Conservation (phyloP, 352 stramenopile species). For the Pythium folliculosum region DNA sequence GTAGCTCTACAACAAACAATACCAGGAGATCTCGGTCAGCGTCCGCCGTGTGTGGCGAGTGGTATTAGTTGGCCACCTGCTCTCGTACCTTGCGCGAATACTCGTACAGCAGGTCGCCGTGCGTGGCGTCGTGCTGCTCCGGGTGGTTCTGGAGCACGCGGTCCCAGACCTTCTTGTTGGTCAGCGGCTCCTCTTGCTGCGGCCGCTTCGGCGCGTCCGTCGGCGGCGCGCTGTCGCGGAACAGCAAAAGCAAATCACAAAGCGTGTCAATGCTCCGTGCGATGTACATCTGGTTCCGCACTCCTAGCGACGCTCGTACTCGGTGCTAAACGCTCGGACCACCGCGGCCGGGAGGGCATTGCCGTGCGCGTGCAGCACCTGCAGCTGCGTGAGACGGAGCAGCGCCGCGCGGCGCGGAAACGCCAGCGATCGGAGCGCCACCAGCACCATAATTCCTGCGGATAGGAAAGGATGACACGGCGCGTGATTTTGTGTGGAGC, state of each 20-base stretch:
- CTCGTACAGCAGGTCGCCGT: constrained; percentile 82
- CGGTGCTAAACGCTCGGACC: constrained; percentile 41
- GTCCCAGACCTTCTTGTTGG: constrained; percentile 77
- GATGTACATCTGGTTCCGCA: background rate
- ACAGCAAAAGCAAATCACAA: background rate
- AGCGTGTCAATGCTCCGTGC: constrained; percentile 17
- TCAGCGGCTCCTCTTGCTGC: constrained; percentile 47
- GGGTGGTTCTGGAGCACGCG: constrained; percentile 59
- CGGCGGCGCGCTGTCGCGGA: background rate
- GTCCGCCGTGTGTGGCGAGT: background rate
- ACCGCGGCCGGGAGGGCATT: constrained; percentile 7
- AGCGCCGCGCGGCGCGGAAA: constrained; percentile 20
- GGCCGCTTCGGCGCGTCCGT: constrained; percentile 19
- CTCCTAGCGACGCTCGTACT: constrained; percentile 28
- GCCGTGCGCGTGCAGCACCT: background rate
- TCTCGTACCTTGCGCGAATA: constrained; percentile 71
- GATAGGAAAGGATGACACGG: background rate
- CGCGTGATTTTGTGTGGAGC: constrained; percentile 15
- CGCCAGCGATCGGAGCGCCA: constrained; percentile 14
- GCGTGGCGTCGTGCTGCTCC: constrained; percentile 47
- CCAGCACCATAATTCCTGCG: constrained; percentile 20
- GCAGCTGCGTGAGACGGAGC: constrained; percentile 11
- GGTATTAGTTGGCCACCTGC: background rate
- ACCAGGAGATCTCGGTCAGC: background rate
- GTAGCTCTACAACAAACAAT: constrained; percentile 50